These are phyloP conservation scores for Ogataea pilisensis DNA, from an alignment of 805 yeast genomes.

Conservation along the genomic window DNA sequence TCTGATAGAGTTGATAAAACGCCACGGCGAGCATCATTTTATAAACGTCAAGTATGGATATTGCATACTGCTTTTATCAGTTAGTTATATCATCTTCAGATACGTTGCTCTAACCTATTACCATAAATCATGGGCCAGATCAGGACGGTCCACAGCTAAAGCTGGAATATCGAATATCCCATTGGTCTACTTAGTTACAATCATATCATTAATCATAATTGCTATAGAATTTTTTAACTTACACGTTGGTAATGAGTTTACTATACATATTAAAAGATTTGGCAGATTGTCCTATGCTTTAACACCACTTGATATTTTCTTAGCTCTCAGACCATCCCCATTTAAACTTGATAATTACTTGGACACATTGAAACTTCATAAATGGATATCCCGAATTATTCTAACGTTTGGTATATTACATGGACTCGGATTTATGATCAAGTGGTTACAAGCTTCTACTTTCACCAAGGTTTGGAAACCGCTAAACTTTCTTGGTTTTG, in stretches of 20 bases:
- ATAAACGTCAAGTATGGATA: conserved; percentile 62
- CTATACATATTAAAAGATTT: conserved; percentile 45
- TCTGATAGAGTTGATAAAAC: conserved; percentile 12
- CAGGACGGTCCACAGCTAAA: conserved; percentile 36
- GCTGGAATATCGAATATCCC: conserved; percentile 33
- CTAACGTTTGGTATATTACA: conserved; percentile 45
- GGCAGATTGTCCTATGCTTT: conserved; percentile 61
- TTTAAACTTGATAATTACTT: conserved; percentile 46
- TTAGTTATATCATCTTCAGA: conserved; percentile 36
- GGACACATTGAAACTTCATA: conserved; percentile 54
- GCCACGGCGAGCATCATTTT: conserved; percentile 54
- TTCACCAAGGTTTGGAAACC: conserved; percentile 33
- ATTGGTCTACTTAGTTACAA: conserved; percentile 17
- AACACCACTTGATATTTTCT: conserved; percentile 51
- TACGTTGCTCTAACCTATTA: conserved; percentile 32
- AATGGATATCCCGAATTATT: conserved; percentile 65
- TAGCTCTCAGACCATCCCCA: conserved; percentile 55
- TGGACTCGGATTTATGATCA: conserved; percentile 44
- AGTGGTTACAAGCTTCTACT: conserved; percentile 41
- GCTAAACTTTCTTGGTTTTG: conserved; percentile 50
- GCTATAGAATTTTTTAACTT: conserved; percentile 34
- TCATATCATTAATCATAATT: conserved; percentile 30
- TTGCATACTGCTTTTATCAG: conserved; percentile 39
- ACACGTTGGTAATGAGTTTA: conserved; percentile 27
- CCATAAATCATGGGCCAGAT: conserved; percentile 33